phyloP scores from a whole-genome alignment of 495 filamentous ascomycete species.

The Geoglossum glabrum region DNA sequence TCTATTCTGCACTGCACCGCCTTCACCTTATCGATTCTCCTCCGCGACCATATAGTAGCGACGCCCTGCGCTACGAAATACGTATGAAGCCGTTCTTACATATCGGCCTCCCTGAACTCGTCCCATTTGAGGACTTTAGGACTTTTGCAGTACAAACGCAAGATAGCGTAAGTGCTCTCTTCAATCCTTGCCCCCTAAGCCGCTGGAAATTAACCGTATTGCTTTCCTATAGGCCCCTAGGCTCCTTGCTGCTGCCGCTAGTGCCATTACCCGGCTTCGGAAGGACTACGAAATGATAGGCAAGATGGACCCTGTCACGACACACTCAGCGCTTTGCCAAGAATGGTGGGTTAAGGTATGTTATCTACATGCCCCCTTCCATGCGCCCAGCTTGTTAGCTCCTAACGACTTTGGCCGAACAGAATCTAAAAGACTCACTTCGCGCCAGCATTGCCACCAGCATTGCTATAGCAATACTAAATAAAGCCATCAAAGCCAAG shows the following conservation, averaged over 20 bases:
- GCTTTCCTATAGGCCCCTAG: constrained; percentile 18
- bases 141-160: constrained; percentile 11
- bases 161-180: neutral
- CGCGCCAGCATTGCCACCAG: constrained; percentile 22
- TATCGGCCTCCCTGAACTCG: constrained; percentile 50
- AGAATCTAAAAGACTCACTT: constrained; percentile 15
- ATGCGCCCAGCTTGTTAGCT: neutral
- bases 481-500: constrained; percentile 12
- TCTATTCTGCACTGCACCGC: constrained; percentile 48
- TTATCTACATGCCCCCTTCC: neutral
- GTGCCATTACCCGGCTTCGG: constrained; percentile 37
- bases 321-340: constrained; percentile 19
- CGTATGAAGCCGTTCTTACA: constrained; percentile 75
- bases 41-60: constrained; percentile 45
- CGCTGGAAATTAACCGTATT: constrained; percentile 10
- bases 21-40: constrained; percentile 36
- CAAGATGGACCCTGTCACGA: constrained; percentile 25
- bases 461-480: constrained; percentile 17
- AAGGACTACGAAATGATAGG: constrained; percentile 42
- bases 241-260: constrained; percentile 39
- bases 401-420: neutral
- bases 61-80: constrained; percentile 57
- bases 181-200: neutral
- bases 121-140: constrained; percentile 40
- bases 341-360: constrained; percentile 13